These are phyloP conservation scores for Trichoderma koningii DNA, from an alignment of 2,329 filamentous ascomycete species.

Conservation along the genomic window DNA sequence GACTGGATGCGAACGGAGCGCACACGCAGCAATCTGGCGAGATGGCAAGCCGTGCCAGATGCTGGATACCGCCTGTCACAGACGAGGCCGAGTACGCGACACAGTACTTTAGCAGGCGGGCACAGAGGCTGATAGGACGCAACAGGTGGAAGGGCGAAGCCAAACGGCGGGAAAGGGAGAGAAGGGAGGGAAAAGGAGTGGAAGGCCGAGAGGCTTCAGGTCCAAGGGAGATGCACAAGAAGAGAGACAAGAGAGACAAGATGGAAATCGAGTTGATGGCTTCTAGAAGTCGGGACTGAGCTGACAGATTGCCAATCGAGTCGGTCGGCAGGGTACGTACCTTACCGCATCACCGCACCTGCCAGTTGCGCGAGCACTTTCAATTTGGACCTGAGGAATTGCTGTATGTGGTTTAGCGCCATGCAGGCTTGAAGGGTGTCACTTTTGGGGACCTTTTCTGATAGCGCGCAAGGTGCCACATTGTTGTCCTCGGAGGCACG, in stretches of 20 bases:
- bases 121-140: not conserved
- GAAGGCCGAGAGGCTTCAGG: slow-evolving; percentile 22
- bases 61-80: no score
- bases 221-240: not conserved
- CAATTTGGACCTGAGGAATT: not conserved
- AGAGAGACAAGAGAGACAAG: slow-evolving; percentile 1
- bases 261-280: not conserved
- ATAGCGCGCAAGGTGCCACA: not conserved
- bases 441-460: slow-evolving; percentile 3
- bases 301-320: slow-evolving; percentile 21
- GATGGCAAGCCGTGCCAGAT: not conserved
- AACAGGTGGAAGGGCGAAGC: not conserved
- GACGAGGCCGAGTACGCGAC: not conserved
- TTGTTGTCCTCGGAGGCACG: no score
- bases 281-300: slow-evolving; percentile 20
- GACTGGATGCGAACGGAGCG: slow-evolving; percentile 5
- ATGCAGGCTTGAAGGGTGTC: slow-evolving; percentile 18
- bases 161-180: not conserved
- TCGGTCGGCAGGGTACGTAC: slow-evolving; percentile 24
- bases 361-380: slow-evolving; percentile 15
- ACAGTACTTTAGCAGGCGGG: not conserved
- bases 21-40: not conserved
- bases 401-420: slow-evolving; percentile 15
- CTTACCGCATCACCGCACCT: slow-evolving; percentile 12
- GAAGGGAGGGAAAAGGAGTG: slow-evolving; percentile 11